Evolutionary conservation across 2,329 filamentous ascomycete genomes (phyloP).

Genomic region (Scytalidium sp.): DNA sequence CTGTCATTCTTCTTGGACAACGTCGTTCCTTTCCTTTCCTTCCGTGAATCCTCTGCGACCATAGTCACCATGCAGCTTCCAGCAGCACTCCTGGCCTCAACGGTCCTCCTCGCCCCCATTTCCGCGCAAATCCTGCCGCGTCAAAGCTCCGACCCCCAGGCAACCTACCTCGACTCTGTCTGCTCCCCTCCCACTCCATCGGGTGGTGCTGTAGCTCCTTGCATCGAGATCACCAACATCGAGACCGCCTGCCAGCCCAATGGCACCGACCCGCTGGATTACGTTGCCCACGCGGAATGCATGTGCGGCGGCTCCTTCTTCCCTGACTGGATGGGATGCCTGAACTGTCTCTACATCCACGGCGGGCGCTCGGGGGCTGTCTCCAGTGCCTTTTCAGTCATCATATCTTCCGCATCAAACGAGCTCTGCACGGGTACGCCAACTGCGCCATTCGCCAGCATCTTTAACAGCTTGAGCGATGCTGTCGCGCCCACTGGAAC

Average conservation of each 20-base stretch:
- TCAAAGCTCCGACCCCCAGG: conserved; percentile 5
- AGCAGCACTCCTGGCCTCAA: conserved; percentile 28
- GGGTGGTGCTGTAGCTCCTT: conserved; percentile 27
- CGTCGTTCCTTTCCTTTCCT: no score
- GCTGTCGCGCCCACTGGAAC: conserved; percentile 27
- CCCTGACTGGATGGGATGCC: conserved; percentile 38
- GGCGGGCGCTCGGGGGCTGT: conserved; percentile 35
- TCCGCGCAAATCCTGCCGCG: conserved; percentile 3
- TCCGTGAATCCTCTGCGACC: no score
- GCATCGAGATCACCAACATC: conserved; percentile 31
- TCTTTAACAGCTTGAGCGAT: conserved; percentile 30
- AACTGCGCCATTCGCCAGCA: conserved; percentile 30
- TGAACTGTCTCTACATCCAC: conserved; percentile 37
- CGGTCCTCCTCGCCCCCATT: conserved; percentile 1
- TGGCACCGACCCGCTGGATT: conserved; percentile 25
- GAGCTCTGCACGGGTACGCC: conserved; percentile 36
- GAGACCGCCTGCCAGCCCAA: conserved; percentile 31
- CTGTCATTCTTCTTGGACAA: no score
- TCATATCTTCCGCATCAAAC: conserved; percentile 33
- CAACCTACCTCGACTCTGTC: conserved; percentile 10
- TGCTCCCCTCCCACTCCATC: conserved; percentile 14
- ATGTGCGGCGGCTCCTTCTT: conserved; percentile 43
- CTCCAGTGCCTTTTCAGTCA: conserved; percentile 28
- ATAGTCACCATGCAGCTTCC: neutral
- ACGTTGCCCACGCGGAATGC: conserved; percentile 31